Percentiles rank a stretch among this genome's conserved stretches.
phyloP scores from a whole-genome alignment of 2,329 filamentous ascomycete genomes.

The Phoma sp. region DNA sequence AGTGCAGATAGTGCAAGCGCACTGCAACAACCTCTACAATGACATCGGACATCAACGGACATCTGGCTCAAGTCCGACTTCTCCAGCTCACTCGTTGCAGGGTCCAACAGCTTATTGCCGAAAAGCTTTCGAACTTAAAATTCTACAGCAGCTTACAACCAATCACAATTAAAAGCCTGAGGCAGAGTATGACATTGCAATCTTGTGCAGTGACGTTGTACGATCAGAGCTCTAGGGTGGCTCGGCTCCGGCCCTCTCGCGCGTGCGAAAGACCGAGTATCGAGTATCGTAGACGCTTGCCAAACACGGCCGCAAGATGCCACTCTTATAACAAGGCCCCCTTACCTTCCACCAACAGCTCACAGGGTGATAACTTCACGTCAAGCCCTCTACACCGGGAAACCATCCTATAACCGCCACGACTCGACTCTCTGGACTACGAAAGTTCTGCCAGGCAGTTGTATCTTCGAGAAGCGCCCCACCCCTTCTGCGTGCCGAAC shows the following conservation, averaged over 20 bases:
- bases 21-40: not conserved
- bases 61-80: slow-evolving; percentile 12
- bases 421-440: not conserved
- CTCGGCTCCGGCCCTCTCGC: slow-evolving; percentile 12
- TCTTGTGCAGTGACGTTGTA: slow-evolving; percentile 5
- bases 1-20: not conserved
- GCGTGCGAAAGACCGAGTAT: slow-evolving; percentile 13
- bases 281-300: slow-evolving; percentile 9
- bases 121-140: slow-evolving; percentile 5
- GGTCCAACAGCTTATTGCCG: not conserved
- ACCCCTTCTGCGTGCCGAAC: not conserved
- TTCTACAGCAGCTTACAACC: not conserved
- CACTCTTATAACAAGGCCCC: not conserved
- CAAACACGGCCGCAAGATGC: not conserved
- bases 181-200: not conserved
- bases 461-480: not conserved
- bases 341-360: not conserved
- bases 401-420: not conserved
- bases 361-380: not conserved
- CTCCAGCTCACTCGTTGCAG: not conserved
- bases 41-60: slow-evolving; percentile 14
- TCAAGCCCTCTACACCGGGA: not conserved
- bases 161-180: not conserved
- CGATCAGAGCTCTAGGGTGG: slow-evolving; percentile 1
- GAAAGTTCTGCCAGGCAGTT: not conserved